Percentiles rank a stretch among this genome's conserved stretches.
These are phyloP conservation scores for Naematelia encephala DNA, from an alignment of 768 basidiomycete species.

Conservation along the genomic window DNA sequence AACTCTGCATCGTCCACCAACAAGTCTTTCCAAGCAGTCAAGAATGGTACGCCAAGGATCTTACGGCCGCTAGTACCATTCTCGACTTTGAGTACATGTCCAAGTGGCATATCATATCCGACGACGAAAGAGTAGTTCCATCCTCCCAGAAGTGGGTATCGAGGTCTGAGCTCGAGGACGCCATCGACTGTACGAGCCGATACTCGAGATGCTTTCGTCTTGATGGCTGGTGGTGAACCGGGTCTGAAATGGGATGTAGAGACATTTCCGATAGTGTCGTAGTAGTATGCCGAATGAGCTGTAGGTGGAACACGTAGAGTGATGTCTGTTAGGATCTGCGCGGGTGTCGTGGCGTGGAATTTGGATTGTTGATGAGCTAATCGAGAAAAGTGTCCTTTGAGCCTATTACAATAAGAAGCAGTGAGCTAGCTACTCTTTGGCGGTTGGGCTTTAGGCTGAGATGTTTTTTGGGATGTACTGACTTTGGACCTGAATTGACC, in stretches of 20 bases:
- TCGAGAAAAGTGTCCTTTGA: constrained; percentile 95
- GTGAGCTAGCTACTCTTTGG: neutral
- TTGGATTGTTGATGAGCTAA: constrained; percentile 75
- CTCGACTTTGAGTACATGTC: constrained; percentile 59
- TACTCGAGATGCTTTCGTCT: constrained; percentile 8
- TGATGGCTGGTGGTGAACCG: constrained; percentile 47
- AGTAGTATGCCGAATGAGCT: constrained; percentile 78
- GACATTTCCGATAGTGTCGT: constrained; percentile 91
- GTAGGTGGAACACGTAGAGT: constrained; percentile 78
- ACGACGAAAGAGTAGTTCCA: constrained; percentile 97
- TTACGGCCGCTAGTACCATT: constrained; percentile 63
- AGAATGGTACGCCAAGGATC: constrained; percentile 75
- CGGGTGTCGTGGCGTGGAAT: constrained; percentile 65
- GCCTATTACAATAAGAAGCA: constrained; percentile 55
- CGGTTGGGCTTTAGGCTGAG: too few species aligned
- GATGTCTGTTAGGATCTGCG: constrained; percentile 63
- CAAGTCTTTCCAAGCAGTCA: constrained; percentile 74
- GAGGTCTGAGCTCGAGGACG: constrained; percentile 74
- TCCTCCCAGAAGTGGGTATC: constrained; percentile 90
- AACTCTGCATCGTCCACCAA: constrained; percentile 77
- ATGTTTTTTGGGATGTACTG: too few species aligned
- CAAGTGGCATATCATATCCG: constrained; percentile 85
- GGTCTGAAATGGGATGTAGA: constrained; percentile 83
- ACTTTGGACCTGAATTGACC: constrained; percentile 88
- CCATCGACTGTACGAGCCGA: constrained; percentile 53